These are phyloP conservation scores for Aegilops sharonensis DNA, from an alignment of 176 grass and related monocot species.

Conservation along the genomic window DNA sequence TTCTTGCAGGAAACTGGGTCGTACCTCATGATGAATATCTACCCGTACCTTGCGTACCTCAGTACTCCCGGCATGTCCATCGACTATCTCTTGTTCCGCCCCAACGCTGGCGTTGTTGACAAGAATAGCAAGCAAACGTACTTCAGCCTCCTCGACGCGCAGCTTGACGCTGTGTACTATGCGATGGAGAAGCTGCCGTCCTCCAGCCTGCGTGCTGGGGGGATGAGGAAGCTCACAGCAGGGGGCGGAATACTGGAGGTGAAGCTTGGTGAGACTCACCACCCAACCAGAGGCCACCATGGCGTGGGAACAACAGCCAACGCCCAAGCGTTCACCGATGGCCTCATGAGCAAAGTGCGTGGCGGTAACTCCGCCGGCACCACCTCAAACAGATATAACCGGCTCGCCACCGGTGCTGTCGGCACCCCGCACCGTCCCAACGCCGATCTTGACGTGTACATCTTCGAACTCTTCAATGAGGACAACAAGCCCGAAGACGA, in stretches of 20 bases:
- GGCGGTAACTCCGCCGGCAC: slow-evolving; percentile 28
- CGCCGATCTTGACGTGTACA: slow-evolving; percentile 47
- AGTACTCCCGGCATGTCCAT: slow-evolving; percentile 28
- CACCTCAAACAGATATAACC: slow-evolving; percentile 6
- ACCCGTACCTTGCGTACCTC: slow-evolving; percentile 52
- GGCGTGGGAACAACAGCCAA: neutral
- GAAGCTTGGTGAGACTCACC: no score
- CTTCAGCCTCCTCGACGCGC: slow-evolving; percentile 61
- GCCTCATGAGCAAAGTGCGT: slow-evolving; percentile 38
- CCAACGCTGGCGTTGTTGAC: slow-evolving; percentile 39
- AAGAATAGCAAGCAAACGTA: slow-evolving; percentile 26
- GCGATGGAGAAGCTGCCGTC: slow-evolving; percentile 29
- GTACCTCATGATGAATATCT: slow-evolving; percentile 56
- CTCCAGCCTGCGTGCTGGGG: neutral
- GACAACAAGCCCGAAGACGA: slow-evolving; percentile 43
- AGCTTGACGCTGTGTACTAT: slow-evolving; percentile 54
- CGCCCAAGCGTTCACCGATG: slow-evolving; percentile 46
- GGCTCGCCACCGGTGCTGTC: no score
- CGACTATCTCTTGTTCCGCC: slow-evolving; percentile 53
- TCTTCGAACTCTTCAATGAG: slow-evolving; percentile 82
- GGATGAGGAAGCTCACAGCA: neutral
- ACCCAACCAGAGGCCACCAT: no score
- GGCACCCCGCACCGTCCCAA: slow-evolving; percentile 41
- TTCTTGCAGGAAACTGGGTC: slow-evolving; percentile 50
- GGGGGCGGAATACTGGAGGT: neutral